Evolutionary conservation across 2,329 filamentous ascomycete genomes (phyloP), one percentile per base, ranked within the genome.

Genomic region (Trichophaea hybrida): DNA sequence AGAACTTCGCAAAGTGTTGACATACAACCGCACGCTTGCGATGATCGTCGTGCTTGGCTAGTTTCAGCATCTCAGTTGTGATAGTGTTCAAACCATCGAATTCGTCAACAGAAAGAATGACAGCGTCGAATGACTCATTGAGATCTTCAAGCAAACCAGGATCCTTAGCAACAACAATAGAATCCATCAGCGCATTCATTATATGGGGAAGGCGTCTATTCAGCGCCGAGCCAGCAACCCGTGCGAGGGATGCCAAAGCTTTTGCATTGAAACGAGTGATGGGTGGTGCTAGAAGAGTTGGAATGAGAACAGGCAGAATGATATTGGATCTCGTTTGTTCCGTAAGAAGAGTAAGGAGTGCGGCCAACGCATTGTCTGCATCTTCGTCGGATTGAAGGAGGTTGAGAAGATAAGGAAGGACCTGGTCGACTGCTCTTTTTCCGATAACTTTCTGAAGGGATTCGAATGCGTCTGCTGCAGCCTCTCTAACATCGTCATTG

Each of bases 391-490:
- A 85, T 58, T 90, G 84, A 61, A 98, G 76, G n/a, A 97, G 80
- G 70, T 82, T 91, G 69, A 98, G 83, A 34, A 98, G 82, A 74
- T 89, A 85, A 57, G 94, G 94, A 64, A 98, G 78, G 31, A 98
- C 93, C 71, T 97, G 89, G 69, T 98, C 91, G 55, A 98, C 86
- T 57, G 89, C 90, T 69, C 82, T 86, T 78, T 96, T 97, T 75
- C 93, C 93, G 64, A 97, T 77, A 55, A 94, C 87, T 69, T 91
- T 86, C 73, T 98, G 93, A 60, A 98, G 74, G 37, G 90, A 88
- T 72, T 98, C 93, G 70, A 98, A 98, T 1, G 93, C 93, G 73
- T 98, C 93, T 24, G 94, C 93, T 32, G 94, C 93, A 60, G 93
- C 88, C 72, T 98, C 93, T 71, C 93, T 80, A 53, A 98, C 94